Evolutionary conservation across 148 eudicot genomes (phyloP), one percentile per base, ranked within the genome.

Genomic region (Rheum nobile): DNA sequence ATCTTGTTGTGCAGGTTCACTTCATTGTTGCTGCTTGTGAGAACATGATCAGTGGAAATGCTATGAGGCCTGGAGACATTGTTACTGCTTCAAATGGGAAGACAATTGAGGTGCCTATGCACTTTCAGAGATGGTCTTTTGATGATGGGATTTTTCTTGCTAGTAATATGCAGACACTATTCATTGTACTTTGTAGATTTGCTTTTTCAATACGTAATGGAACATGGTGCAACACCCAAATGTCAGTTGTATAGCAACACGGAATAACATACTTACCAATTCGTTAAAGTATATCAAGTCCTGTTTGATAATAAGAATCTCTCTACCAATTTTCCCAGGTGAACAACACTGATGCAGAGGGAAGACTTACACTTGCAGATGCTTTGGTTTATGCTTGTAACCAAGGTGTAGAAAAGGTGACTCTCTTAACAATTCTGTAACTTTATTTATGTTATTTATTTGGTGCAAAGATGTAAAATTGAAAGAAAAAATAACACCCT

Each of bases 341-440:
- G 44, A 90, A 96, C 87, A 96, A 96, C 82, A 95, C 96, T 14
- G 97, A 96, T 89, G 99, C 99, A 11, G 97, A 96, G 83, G 99
- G 99, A 41, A 89, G 99, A 77, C 99, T 95, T 67, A 95, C 99
- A 76, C 97, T 95, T 77, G 99, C 99, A n/a, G 99, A 96, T 87
- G 97, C 99, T 77, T 80, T 96, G 83, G 91, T 96, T 32, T 96
- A 92, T 87, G 90, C 99, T 71, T 96, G 99, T 84, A 89, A 92
- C 83, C 97, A 96, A 84, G 96, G 99, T 75, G 97, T 88, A 42
- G 96, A 92, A 11, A 96, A 96, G 99, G 99, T 96, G 72, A 21
- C 16, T 70, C 46, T 16, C 71, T 4, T 68, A 68, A 11, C 42
- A 35, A 13, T 37, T 68, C 28, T 59, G 6, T 0, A 59, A 59